Evolutionary conservation across 192 early-diverging fungal species (phyloP).

Genomic region (Fimicolochytrium jonesii): DNA sequence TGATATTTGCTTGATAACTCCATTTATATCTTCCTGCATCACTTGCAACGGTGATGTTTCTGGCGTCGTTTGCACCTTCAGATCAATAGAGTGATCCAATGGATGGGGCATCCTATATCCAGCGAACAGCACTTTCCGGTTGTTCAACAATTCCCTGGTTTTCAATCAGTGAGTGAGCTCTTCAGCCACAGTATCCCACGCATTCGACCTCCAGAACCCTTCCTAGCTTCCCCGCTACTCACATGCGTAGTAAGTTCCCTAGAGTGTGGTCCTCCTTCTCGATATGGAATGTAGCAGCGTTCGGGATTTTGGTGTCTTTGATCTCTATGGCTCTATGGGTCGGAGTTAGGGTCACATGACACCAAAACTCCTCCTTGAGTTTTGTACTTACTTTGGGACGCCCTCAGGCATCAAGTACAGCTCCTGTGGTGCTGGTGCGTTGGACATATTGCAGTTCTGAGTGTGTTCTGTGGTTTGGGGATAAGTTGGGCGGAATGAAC

Average conservation of each 20-base stretch:
- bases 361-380: not conserved
- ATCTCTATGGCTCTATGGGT: conserved; percentile 66
- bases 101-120: conserved; percentile 98
- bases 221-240: conserved; percentile 34
- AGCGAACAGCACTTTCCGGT: conserved; percentile 90
- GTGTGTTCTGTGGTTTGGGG: no score
- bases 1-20: conserved; percentile 70
- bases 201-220: not conserved
- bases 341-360: not conserved
- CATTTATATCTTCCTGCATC: conserved; percentile 70
- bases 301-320: conserved; percentile 88
- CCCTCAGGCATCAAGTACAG: conserved; percentile 16
- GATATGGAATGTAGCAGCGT: conserved; percentile 87
- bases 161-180: not conserved
- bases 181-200: not conserved
- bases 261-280: conserved; percentile 97
- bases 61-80: conserved; percentile 90
- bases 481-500: no score
- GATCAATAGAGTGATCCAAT: conserved; percentile 82
- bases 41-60: conserved; percentile 82
- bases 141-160: conserved; percentile 75
- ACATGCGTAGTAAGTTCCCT: conserved; percentile 91
- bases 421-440: conserved; percentile 26
- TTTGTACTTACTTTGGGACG: conserved; percentile 12
- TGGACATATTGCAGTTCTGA: no score